Evolutionary conservation across 2,329 filamentous ascomycete species (phyloP), one percentile per base, ranked within the genome.

Genomic region (Colletotrichum incanum): DNA sequence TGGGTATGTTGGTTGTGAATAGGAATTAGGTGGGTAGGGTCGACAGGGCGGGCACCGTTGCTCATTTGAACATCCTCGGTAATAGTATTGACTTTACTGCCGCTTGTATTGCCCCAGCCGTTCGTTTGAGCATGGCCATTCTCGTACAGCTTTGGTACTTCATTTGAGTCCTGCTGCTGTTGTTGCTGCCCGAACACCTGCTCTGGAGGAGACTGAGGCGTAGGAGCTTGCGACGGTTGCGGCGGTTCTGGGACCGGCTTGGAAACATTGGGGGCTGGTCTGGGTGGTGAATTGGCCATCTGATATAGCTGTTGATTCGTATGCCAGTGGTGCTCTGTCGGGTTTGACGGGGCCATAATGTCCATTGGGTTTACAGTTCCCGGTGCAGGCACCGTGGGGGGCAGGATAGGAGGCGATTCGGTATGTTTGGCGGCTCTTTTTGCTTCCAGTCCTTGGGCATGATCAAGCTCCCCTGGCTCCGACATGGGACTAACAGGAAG

Each of bases 281-380:
- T 65, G 45, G 39, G 61, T 37, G 18, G 54, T n/a, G 65, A 60
- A 9, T 69, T 43, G 61, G 80, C 77, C 28, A 82, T 77, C 60
- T 79, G 78, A 67, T 80, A 78, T 11, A 83, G 77, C 64, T 82
- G 80, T 49, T 81, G 80, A 34, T 82, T 76, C 23, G 80, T 75
- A 72, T 77, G 78, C 68, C 77, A 80, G 34, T 77, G 77, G 37
- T 76, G 80, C 72, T 84, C 82, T 37, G 78, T 76, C 11, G 77
- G 75, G 49, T 80, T 83, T 16, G 80, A 81, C 0, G 82, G 82
- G 6, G 83, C 84, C 87, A 88, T 88, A 39, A 89, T 84, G 60
- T 87, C 85, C 84, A 87, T 87, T 0, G 87, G 87, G 50, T 88
- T 88, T 12, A 87, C 86, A 5, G 86, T 88, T 43, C 85, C 85